Evolutionary conservation across 1,284 basidiomycete species (phyloP).

Genomic region (Rhodotorula sp.): DNA sequence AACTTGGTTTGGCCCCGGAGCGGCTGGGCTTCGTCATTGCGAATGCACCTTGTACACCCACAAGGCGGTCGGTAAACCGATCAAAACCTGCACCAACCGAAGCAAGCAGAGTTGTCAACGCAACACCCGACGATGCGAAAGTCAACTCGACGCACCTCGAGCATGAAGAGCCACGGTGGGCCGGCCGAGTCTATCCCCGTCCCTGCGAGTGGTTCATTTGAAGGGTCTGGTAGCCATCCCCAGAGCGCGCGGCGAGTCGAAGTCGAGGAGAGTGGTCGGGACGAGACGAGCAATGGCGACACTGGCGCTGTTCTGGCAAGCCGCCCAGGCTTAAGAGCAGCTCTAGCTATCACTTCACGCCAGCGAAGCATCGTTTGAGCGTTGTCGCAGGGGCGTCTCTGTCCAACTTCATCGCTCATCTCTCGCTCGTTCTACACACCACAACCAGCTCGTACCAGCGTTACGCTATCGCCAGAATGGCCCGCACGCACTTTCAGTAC

Average conservation of each 20-base stretch:
- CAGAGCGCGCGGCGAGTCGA: background rate
- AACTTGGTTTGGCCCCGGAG: background rate
- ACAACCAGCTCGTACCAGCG: background rate
- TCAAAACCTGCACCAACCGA: constrained; percentile 24
- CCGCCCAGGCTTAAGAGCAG: no score
- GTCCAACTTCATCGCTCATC: background rate
- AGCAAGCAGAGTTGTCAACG: no score
- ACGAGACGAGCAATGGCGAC: background rate
- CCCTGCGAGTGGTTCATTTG: constrained; percentile 19
- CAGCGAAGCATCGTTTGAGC: no score
- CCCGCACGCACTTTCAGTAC: background rate
- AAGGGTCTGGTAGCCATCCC: background rate
- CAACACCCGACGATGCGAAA: no score
- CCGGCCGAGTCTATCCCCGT: background rate
- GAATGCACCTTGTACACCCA: constrained; percentile 55
- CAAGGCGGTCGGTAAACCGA: constrained; percentile 52
- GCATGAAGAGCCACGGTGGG: constrained; percentile 16
- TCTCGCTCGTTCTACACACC: background rate
- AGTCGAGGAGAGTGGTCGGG: background rate
- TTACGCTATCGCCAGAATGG: background rate
- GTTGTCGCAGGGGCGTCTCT: no score
- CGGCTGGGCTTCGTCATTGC: background rate
- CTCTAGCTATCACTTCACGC: no score
- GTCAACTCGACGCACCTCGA: background rate
- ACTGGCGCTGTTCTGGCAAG: background rate